A percentile compares a stretch with the other conserved stretches of the same genome.
Conservation (phyloP, 2,329 filamentous ascomycete species). For the Chaetomiaceae sp. region DNA sequence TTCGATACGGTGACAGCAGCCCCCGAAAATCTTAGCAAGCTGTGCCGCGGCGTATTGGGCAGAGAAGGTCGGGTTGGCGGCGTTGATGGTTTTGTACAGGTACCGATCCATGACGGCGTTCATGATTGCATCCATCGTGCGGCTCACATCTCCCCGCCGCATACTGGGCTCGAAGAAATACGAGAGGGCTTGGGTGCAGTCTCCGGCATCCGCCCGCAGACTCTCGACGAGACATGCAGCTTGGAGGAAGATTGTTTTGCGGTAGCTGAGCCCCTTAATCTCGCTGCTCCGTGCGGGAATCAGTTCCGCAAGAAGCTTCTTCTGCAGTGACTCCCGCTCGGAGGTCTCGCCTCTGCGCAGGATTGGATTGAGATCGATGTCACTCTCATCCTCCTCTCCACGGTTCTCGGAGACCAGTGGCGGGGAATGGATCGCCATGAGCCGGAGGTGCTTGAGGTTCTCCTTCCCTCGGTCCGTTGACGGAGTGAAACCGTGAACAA, state of each 20-base stretch:
- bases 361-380: constrained; percentile 93
- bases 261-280: constrained; percentile 76
- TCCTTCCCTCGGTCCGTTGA: constrained; percentile 66
- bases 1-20: constrained; percentile 89
- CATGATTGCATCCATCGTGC: constrained; percentile 58
- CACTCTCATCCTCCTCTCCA: constrained; percentile 85
- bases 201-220: constrained; percentile 75
- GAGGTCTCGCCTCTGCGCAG: constrained; percentile 78
- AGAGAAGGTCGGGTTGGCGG: constrained; percentile 71
- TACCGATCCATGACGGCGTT: constrained; percentile 73
- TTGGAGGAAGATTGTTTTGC: constrained; percentile 87
- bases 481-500: constrained; percentile 82
- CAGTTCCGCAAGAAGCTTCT: constrained; percentile 66
- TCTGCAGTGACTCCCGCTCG: constrained; percentile 72
- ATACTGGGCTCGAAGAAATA: constrained; percentile 95
- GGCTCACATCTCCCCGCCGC: constrained; percentile 57
- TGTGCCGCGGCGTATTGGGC: constrained; percentile 86
- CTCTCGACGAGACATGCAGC: constrained; percentile 85
- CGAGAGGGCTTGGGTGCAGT: constrained; percentile 80
- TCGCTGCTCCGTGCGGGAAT: constrained; percentile 72
- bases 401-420: constrained; percentile 84
- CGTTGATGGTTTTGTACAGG: constrained; percentile 65
- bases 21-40: constrained; percentile 75
- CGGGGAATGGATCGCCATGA: constrained; percentile 80
- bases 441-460: constrained; percentile 68